Evolutionary conservation across 1,284 basidiomycete genomes (phyloP), one percentile per base, ranked within the genome.

Genomic region (Ganoderma sinense): DNA sequence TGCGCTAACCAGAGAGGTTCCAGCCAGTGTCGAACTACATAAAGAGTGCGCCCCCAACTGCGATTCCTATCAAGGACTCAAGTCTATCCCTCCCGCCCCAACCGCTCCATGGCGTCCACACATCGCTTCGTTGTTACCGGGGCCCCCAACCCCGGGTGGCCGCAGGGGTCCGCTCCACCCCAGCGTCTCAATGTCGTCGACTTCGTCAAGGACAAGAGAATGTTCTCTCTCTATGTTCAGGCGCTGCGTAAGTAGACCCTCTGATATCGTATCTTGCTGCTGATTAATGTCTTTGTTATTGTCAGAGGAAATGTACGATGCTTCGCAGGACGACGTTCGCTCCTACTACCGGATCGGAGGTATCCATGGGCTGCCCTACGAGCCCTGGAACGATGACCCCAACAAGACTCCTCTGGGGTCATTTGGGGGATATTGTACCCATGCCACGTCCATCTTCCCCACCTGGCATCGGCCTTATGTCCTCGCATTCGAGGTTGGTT

Each of bases 381-480:
- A n/a, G 13, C 41, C 67, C 8, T 69, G 67, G 62, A 48, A 65
- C 31, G 63, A 40, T 16, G 45, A 51, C 48, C 23, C 48, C 26
- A 14, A 23, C 36, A 41, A 51, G 58, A 20, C 16, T 13, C 13
- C 40, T 31, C 26, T 18, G 16, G 56, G 62, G 33, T n/a, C n/a
- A 0, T 61, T 53, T 39, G 53, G 36, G 13, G 70, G 72, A 7
- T 75, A 76, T 53, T 77, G 76, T 58, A 59, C 60, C 20, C 76
- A 77, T 56, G 66, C 68, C 4, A 69, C 64, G 10, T 64, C 72
- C 45, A 40, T 75, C 39, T 77, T 77, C 68, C 75, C 76, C 1
- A 69, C 74, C 7, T 77, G 76, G 75, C 75, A 77, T 63, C 51
- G 76, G 13, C 68, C 69, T 23, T 75, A 77, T 51, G 62, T 73